phyloP scores from a whole-genome alignment of 805 yeast species.

The Clavispora asparagi region DNA sequence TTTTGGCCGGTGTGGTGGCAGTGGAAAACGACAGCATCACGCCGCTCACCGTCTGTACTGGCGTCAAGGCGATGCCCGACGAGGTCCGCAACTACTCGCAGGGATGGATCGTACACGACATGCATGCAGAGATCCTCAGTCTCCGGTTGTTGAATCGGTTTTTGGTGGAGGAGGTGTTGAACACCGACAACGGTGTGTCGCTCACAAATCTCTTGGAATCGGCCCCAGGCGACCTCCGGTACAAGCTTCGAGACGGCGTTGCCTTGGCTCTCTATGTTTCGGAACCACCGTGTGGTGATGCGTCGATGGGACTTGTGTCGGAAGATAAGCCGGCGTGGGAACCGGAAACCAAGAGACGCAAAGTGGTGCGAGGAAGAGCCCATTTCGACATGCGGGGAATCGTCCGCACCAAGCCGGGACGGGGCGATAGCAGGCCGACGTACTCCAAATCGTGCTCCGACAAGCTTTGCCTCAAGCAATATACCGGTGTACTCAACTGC shows the following conservation, averaged over 20 bases:
- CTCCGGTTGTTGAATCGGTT: slow-evolving; percentile 64
- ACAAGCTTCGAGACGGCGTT: slow-evolving; percentile 28
- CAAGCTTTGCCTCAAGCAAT: slow-evolving; percentile 64
- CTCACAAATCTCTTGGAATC: slow-evolving; percentile 11
- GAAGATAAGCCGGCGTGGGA: slow-evolving; percentile 20
- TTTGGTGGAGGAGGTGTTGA: slow-evolving; percentile 43
- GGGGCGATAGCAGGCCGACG: slow-evolving; percentile 69
- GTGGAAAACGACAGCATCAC: slow-evolving; percentile 25
- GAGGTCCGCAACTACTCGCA: slow-evolving; percentile 32
- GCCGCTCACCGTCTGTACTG: slow-evolving; percentile 62
- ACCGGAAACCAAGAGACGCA: slow-evolving; percentile 10
- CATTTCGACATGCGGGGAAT: slow-evolving; percentile 51
- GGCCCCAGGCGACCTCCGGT: slow-evolving; percentile 13
- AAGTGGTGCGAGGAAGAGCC: slow-evolving; percentile 54
- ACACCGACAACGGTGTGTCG: slow-evolving; percentile 5
- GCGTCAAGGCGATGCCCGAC: slow-evolving; percentile 75
- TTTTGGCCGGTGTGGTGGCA: slow-evolving; percentile 64
- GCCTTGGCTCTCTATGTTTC: slow-evolving; percentile 59
- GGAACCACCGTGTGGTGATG: slow-evolving; percentile 90
- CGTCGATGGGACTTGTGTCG: slow-evolving; percentile 50
- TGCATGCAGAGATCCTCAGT: slow-evolving; percentile 84
- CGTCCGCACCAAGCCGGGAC: slow-evolving; percentile 91
- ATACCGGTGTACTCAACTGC: slow-evolving; percentile 47
- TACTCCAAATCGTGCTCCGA: slow-evolving; percentile 87
- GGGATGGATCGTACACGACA: slow-evolving; percentile 75